Evolutionary conservation across 805 yeast genomes (phyloP).

Genomic region (Wickerhamia fluorescens): DNA sequence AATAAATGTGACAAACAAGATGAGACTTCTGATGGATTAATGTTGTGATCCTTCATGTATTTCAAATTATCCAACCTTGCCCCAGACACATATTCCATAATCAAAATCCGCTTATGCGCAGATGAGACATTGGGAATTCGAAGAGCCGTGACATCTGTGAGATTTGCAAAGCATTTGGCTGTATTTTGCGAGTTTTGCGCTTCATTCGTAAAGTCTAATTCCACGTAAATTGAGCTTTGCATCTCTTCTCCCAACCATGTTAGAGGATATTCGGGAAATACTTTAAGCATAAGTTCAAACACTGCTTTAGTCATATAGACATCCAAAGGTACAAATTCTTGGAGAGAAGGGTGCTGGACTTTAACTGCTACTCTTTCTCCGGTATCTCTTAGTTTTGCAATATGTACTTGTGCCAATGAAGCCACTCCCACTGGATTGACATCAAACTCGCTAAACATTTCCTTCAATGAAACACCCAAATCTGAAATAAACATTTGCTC

Average conservation of each 20-base stretch:
- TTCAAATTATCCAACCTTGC: constrained; percentile 71
- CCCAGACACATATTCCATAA: constrained; percentile 86
- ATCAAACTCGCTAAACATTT: constrained; percentile 60
- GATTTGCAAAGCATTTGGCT: constrained; percentile 53
- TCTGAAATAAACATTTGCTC: constrained; percentile 61
- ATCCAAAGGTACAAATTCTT: constrained; percentile 87
- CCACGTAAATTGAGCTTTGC: constrained; percentile 81
- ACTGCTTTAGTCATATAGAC: constrained; percentile 70
- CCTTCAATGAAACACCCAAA: constrained; percentile 52
- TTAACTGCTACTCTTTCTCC: constrained; percentile 86
- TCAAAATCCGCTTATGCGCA: constrained; percentile 63
- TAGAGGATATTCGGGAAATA: constrained; percentile 90
- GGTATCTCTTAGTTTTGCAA: constrained; percentile 50
- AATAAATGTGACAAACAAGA: constrained; percentile 84
- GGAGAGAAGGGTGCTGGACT: constrained; percentile 84
- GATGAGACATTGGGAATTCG: constrained; percentile 66
- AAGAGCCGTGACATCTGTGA: constrained; percentile 59
- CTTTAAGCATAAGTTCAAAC: constrained; percentile 62
- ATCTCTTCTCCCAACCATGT: constrained; percentile 95
- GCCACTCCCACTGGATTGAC: constrained; percentile 88
- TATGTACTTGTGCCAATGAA: constrained; percentile 92
- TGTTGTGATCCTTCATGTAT: constrained; percentile 54
- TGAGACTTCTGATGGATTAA: constrained; percentile 73
- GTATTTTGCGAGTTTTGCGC: constrained; percentile 77
- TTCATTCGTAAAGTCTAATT: constrained; percentile 80